Base-by-base conservation (phyloP, 148 eudicot genomes). In the Vaccinium macrocarpon region DNA sequence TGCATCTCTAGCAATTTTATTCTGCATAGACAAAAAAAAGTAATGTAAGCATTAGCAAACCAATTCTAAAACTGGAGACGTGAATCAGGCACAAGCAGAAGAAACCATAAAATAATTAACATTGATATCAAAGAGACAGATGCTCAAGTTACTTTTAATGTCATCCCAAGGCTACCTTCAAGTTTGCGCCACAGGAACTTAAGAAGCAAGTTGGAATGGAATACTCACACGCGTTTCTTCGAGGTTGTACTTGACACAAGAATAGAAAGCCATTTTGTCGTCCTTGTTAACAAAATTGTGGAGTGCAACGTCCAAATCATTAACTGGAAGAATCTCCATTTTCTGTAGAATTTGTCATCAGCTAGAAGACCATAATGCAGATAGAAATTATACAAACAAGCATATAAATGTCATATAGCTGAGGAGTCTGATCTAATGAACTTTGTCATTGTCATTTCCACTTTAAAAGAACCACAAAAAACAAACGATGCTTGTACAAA, bases 261-360 rank as follows among this genome's bases (percentile, higher is more conserved):
- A 84, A 88, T 95, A 90, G 78, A 97, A 97, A 81, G 99, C 99
- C 93, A 89, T 87, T 83, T 92, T 95, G 90, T 97, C 99, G 85
- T 97, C 99, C 91, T 97, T 97, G 89, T 89, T 95, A 27, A 97
- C 96, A 87, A 97, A 97, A 90, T 95, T 91, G 82, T 97, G 99
- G 59, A 97, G 87, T 71, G 99, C 99, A 88, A 90, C 94, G 87
- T 97, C 98, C 91, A 97, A 88, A 90, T 97, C 99, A 86, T 91
- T 93, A 72, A 95, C 97, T 8, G 99, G 99, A 84, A 97, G 98
- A 87, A 97, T 93, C 96, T 95, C 99, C 99, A 95, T 97, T 92
- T 97, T 92, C 99, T 97, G 93, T 82, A 87, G 81, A 76, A 56
- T 62, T 0, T 13, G 29, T 12, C 76, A 84, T 29, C 48, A 79